These are phyloP conservation scores for Podaxis sp. DNA, from an alignment of 768 basidiomycete genomes.

Conservation along the genomic window DNA sequence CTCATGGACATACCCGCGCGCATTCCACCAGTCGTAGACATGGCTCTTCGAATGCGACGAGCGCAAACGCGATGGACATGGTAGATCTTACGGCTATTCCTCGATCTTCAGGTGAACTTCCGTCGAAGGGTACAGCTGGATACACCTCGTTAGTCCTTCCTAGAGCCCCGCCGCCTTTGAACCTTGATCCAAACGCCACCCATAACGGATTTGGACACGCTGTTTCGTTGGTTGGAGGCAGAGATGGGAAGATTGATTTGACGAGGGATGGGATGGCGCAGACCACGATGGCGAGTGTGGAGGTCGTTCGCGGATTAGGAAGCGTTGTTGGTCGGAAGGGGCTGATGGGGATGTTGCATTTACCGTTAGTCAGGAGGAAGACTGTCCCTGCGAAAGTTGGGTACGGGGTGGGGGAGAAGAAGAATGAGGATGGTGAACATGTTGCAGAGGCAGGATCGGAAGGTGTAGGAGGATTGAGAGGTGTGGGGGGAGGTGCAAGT, in stretches of 20 bases:
- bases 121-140: conserved; percentile 19
- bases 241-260: conserved; percentile 64
- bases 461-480: conserved; percentile 20
- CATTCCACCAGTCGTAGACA: conserved; percentile 5
- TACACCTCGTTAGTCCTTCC: conserved; percentile 16
- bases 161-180: conserved; percentile 16
- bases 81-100: conserved; percentile 14
- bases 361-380: conserved; percentile 17
- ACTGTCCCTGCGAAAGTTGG: conserved; percentile 15
- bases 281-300: conserved; percentile 87
- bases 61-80: not conserved
- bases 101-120: conserved; percentile 17
- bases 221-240: conserved; percentile 17
- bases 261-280: conserved; percentile 78
- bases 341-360: conserved; percentile 19
- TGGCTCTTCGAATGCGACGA: not conserved
- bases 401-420: not conserved
- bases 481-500: conserved; percentile 19
- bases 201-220: conserved; percentile 16
- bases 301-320: conserved; percentile 64
- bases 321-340: conserved; percentile 16
- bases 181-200: not conserved
- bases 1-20: not conserved
- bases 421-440: conserved; percentile 5
- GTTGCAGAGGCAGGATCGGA: conserved; percentile 21